Percentiles rank a stretch among this genome's conserved stretches.
These are phyloP conservation scores for Fraxinus albicans DNA, from an alignment of 305 asterid species.

Conservation along the genomic window DNA sequence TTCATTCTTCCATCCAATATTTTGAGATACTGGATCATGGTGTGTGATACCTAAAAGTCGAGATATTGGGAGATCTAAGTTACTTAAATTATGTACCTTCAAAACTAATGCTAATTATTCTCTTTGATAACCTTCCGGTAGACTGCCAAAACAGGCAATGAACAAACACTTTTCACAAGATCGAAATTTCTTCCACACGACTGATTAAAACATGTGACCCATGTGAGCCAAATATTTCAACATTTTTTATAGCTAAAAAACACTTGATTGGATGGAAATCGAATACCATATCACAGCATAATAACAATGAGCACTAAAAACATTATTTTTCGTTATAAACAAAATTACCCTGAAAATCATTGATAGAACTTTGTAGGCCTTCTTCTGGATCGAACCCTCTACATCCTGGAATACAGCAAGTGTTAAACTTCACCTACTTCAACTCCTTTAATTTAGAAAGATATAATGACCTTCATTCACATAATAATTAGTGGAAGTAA, in stretches of 20 bases:
- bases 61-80: neutral
- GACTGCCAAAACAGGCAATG: neutral
- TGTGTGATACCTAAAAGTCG: neutral
- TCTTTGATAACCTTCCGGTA: neutral
- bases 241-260: neutral
- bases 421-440: conserved; percentile 12
- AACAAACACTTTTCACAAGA: neutral
- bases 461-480: neutral
- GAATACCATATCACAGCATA: neutral
- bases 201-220: neutral
- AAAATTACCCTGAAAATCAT: conserved; percentile 63
- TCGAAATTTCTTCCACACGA: neutral
- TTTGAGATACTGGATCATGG: neutral
- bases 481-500: neutral
- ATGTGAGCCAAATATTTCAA: neutral
- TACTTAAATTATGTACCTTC: neutral
- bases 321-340: neutral
- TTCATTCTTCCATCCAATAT: neutral
- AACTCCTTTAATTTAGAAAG: conserved; percentile 15
- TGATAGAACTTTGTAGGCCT: conserved; percentile 79
- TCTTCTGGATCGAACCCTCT: conserved; percentile 85
- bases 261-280: neutral
- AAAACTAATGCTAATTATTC: neutral
- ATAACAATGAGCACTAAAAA: neutral
- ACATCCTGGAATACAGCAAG: conserved; percentile 50